Evolutionary conservation across 306 rosid genomes (phyloP).

Genomic region (Casuarina cunninghamiana): DNA sequence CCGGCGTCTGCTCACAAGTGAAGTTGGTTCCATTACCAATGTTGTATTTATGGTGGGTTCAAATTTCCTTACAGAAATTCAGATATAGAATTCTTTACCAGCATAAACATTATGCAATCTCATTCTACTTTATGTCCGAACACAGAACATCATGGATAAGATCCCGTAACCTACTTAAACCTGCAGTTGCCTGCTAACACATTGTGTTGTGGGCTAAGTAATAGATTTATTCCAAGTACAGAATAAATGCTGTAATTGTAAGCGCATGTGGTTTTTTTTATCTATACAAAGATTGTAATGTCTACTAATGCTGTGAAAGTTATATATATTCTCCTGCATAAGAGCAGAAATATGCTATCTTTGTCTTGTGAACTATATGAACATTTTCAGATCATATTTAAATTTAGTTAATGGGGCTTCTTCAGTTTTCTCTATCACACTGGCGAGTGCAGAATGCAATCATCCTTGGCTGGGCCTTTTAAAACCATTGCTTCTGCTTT

Average conservation of each 20-base stretch:
- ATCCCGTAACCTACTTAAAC: background rate
- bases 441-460: background rate
- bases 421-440: background rate
- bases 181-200: background rate
- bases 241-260: background rate
- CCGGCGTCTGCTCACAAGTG: constrained; percentile 65
- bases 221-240: background rate
- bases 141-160: background rate
- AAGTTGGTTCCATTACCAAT: constrained; percentile 84
- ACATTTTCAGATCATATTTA: background rate
- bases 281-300: background rate
- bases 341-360: background rate
- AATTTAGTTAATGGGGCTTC: background rate
- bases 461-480: background rate
- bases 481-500: background rate
- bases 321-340: background rate
- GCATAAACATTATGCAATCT: background rate
- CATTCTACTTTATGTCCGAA: background rate
- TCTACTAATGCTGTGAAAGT: background rate
- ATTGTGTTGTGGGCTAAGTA: background rate
- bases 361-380: background rate
- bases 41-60: constrained; percentile 88
- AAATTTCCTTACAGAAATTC: constrained; percentile 6
- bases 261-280: background rate
- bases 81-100: background rate